These are phyloP conservation scores for Viola pubescens DNA, from an alignment of 441 rosid genomes.

Conservation along the genomic window DNA sequence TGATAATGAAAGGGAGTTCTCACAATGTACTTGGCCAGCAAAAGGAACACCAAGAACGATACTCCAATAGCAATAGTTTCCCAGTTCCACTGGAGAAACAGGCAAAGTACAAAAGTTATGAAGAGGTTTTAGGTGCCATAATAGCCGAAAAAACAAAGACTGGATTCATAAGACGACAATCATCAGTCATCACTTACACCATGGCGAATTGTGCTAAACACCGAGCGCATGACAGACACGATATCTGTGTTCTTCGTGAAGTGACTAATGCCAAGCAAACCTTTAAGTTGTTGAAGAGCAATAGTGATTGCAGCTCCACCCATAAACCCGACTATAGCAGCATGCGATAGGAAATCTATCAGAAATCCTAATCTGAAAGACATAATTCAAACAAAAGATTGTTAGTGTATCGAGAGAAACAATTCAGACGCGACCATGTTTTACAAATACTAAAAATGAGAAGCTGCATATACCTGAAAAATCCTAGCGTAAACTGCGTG, in stretches of 20 bases:
- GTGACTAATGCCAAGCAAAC: conserved; percentile 52
- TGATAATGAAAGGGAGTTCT: not conserved
- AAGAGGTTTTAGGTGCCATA: too few relatives aligned
- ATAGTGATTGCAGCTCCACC: conserved; percentile 82
- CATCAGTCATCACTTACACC: conserved; percentile 13
- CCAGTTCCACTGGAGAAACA: not conserved
- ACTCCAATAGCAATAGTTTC: not conserved
- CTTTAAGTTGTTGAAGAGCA: conserved; percentile 66
- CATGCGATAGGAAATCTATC: conserved; percentile 74
- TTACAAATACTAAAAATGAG: not conserved
- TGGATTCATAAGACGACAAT: not conserved
- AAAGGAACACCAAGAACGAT: not conserved
- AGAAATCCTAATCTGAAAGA: conserved; percentile 59
- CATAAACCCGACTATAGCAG: conserved; percentile 78
- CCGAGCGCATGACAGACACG: conserved; percentile 56
- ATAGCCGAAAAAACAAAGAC: too few relatives aligned
- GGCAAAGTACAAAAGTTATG: too few relatives aligned
- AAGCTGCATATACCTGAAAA: conserved; percentile 37
- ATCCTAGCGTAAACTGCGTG: conserved; percentile 54
- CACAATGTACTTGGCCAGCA: not conserved
- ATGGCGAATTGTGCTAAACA: conserved; percentile 55
- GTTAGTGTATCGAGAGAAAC: too few relatives aligned
- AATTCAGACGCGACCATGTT: too few relatives aligned
- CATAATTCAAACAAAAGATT: too few relatives aligned
- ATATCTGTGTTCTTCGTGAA: conserved; percentile 64